Base-by-base conservation (phyloP, 768 basidiomycete species). In the Trametes sanguinea region DNA sequence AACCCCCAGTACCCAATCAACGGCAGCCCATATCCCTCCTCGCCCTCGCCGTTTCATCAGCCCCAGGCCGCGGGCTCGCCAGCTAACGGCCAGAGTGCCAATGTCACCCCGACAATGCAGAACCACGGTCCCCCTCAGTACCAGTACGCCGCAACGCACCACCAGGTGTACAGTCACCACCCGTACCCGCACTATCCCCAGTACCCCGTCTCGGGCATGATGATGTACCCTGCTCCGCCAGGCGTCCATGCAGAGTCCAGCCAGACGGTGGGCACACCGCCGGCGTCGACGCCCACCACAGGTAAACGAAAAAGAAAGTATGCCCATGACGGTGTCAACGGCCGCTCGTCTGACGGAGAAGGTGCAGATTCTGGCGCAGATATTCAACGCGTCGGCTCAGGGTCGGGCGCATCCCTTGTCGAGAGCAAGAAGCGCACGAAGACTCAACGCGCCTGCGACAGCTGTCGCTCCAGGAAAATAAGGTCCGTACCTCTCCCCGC, bases 361-460 rank as follows among this genome's bases (percentile, higher is more conserved):
- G 76, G 73, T 33, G 79, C 75, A 33, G 63, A 77, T 81, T 44
- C 84, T 85, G 53, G 63, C 63, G 50, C 63, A 11, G 9, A 80
- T 80, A 80, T 74, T 69, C 65, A 69, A 8, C 76, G 77, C 61
- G 75, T 77, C 52, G 55, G 62, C 45, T 64, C 65, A 10, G 60
- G 65, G 51, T 54, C 60, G 35, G 37, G 56, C 30, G 61, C 61
- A 52, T 65, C 69, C 13, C 45, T 62, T 40, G 55, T 64, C 61
- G 92, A 93, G 71, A 75, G 81, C 65, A 93, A 91, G 79, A 95
- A 95, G 75, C 87, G 94, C 57, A 92, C 91, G 11, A 96, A 96
- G 78, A 96, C 92, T 11, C 89, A 90, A 72, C 85, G 94, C 54
- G 94, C 94, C 6, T 96, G 94, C 71, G 94, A 96, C 73, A 90